A percentile compares a stretch with the other conserved stretches of the same genome.
These are phyloP conservation scores for Keqinozyma sinolaborantium DNA, from an alignment of 1,139 yeast genomes.

Conservation along the genomic window DNA sequence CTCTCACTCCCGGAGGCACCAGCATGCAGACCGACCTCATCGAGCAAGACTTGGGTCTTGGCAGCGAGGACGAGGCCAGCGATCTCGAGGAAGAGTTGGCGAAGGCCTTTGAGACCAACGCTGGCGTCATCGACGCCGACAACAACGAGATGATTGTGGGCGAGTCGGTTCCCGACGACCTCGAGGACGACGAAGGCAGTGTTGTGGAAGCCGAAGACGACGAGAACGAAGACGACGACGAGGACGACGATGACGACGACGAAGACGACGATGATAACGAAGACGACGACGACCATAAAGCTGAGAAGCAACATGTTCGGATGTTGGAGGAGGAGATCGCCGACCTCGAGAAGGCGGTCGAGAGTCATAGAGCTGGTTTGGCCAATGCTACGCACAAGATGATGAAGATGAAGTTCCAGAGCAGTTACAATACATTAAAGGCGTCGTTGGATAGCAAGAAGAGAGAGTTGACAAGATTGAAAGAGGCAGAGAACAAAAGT, in stretches of 20 bases:
- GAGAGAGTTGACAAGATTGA: constrained; percentile 52
- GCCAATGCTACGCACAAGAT: constrained; percentile 81
- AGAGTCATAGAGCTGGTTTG: constrained; percentile 70
- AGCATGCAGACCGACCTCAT: constrained; percentile 4
- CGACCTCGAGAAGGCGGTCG: constrained; percentile 79
- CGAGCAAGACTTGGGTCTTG: constrained; percentile 4
- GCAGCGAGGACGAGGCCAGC: constrained; percentile 21
- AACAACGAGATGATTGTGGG: constrained; percentile 13
- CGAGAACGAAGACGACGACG: constrained; percentile 28
- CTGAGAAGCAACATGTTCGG: constrained; percentile 64
- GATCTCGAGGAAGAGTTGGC: constrained; percentile 41
- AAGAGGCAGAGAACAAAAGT: constrained; percentile 25
- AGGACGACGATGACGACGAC: constrained; percentile 24
- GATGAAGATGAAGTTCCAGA: constrained; percentile 82
- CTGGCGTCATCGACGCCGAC: constrained; percentile 6
- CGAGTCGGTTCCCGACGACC: constrained; percentile 9
- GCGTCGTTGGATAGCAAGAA: constrained; percentile 81
- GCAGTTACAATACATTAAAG: constrained; percentile 73
- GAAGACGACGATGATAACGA: constrained; percentile 24
- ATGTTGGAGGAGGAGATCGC: constrained; percentile 79
- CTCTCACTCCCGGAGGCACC: constrained; percentile 5
- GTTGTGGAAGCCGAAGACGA: constrained; percentile 18
- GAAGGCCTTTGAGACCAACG: constrained; percentile 28
- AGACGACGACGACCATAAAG: constrained; percentile 26
- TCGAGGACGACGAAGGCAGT: constrained; percentile 9